Evolutionary conservation across 306 rosid genomes (phyloP).

Genomic region (Quillaja saponaria): DNA sequence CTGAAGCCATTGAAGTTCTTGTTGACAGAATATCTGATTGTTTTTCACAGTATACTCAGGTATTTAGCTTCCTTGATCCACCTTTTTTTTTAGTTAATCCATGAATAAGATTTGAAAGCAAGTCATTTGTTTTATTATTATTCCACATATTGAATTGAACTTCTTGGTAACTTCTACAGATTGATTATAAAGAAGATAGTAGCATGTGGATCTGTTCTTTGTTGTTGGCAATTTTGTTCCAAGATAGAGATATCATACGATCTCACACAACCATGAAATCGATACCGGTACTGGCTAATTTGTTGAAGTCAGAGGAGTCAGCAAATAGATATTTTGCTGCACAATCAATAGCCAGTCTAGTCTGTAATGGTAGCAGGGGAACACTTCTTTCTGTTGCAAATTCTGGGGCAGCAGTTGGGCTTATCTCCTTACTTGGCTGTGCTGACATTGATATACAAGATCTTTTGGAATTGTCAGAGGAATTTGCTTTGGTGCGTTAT

Average conservation of each 20-base stretch:
- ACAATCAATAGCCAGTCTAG: slow-evolving; percentile 88
- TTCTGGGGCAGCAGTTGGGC: slow-evolving; percentile 97
- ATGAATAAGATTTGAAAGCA: slow-evolving; percentile 7
- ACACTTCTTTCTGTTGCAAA: slow-evolving; percentile 94
- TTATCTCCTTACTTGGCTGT: slow-evolving; percentile 91
- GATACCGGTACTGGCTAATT: slow-evolving; percentile 75
- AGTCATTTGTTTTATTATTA: slow-evolving; percentile 15
- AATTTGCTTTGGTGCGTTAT: slow-evolving; percentile 77
- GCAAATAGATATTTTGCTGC: slow-evolving; percentile 93
- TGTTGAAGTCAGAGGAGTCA: slow-evolving; percentile 82
- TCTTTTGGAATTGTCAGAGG: slow-evolving; percentile 89
- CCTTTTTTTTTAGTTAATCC: slow-evolving; percentile 12
- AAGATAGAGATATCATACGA: slow-evolving; percentile 92
- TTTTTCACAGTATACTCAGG: slow-evolving; percentile 82
- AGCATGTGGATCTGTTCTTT: slow-evolving; percentile 88
- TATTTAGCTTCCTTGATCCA: slow-evolving; percentile 36
- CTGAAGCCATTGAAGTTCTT: slow-evolving; percentile 92
- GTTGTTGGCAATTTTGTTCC: slow-evolving; percentile 82
- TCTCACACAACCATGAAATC: slow-evolving; percentile 84
- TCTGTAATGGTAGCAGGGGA: slow-evolving; percentile 98
- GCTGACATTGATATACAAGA: slow-evolving; percentile 87
- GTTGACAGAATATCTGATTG: slow-evolving; percentile 75
- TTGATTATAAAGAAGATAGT: slow-evolving; percentile 86
- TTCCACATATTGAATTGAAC: slow-evolving; percentile 26
- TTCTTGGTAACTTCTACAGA: slow-evolving; percentile 52